Evolutionary conservation across 331 rosid genomes (phyloP).

Genomic region (Erythrophleum ivorense): DNA sequence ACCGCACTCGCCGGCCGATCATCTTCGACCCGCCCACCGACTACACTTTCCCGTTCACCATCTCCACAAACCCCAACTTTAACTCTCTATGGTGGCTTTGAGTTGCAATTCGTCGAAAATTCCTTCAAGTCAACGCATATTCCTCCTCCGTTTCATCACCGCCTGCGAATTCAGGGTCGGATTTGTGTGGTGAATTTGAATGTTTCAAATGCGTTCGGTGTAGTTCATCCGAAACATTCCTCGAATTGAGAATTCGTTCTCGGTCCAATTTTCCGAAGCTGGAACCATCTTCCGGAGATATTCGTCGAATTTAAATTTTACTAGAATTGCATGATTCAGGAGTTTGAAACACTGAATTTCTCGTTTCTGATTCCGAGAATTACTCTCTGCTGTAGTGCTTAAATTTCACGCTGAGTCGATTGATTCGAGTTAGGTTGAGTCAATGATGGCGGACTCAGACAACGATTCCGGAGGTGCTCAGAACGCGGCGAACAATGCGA

Average conservation of each 20-base stretch:
- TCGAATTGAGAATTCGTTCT: background rate
- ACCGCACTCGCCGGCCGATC: background rate
- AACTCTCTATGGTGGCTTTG: background rate
- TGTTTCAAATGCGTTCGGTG: background rate
- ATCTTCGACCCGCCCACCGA: background rate
- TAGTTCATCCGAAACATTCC: background rate
- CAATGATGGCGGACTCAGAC: conserved; percentile 87
- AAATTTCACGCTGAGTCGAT: background rate
- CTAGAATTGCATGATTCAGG: background rate
- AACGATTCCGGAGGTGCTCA: conserved; percentile 75
- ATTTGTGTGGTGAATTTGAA: background rate
- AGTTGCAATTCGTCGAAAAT: background rate
- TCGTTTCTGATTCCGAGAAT: background rate
- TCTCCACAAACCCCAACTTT: background rate
- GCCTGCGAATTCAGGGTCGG: background rate
- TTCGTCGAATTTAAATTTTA: background rate
- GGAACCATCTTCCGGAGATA: background rate
- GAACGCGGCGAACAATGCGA: conserved; percentile 36
- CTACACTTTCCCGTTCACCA: background rate
- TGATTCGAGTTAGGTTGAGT: conserved; percentile 7
- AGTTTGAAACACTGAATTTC: conserved; percentile 6
- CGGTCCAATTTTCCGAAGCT: background rate
- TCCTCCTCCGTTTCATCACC: background rate
- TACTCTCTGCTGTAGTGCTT: conserved; percentile 1
- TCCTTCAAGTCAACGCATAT: conserved; percentile 16